Base-by-base conservation (phyloP, 345 rosid genomes). In the Toxicodendron radicans region DNA sequence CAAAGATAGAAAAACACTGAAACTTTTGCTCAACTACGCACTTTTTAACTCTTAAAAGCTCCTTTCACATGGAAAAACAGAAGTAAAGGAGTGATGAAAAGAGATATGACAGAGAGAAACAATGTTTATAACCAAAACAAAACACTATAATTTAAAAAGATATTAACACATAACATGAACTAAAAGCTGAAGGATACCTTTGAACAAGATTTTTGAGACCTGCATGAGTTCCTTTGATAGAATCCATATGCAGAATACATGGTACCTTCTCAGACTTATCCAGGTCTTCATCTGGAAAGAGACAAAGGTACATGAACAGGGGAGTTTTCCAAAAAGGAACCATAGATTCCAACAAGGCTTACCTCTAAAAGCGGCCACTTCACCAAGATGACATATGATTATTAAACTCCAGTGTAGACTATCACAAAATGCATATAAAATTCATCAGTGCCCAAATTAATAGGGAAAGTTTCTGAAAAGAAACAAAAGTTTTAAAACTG, bases 401-500 rank as follows among this genome's bases (percentile, higher is more conserved):
- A 95, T 85, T 82, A 95, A 88, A 83, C 98, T 95, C 99, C 99
- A 95, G 79, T 95, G 99, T 60, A 95, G 97, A 85, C 99, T 95
- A 89, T 71, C 65, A 81, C 76, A 23, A 77, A 73, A 73, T 70
- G 68, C 53, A 66, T 16, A 69, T 56, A 74, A 35, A 75, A 58
- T 74, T 70, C 18, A 54, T 82, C 33, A 79, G 73, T 38, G 30
- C 59, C 12, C 16, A 63, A 59, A 41, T 33, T 74, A 67, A 68
- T 78, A 57, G 24, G 6, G 53, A 18, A 64, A 51, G 72, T 58
- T 30, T 58, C 58, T 72, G 43, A 52, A 43, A 33, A 45, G 27
- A 70, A 66, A 17, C 23, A 46, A 59, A 52, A 78, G 18, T n/a
- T 58, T 46, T 30, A 32, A n/a, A 56, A 57, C 61, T 71, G 70